Base-by-base conservation (phyloP, 192 early-diverging fungal genomes). In the Oehlia diaphana region DNA sequence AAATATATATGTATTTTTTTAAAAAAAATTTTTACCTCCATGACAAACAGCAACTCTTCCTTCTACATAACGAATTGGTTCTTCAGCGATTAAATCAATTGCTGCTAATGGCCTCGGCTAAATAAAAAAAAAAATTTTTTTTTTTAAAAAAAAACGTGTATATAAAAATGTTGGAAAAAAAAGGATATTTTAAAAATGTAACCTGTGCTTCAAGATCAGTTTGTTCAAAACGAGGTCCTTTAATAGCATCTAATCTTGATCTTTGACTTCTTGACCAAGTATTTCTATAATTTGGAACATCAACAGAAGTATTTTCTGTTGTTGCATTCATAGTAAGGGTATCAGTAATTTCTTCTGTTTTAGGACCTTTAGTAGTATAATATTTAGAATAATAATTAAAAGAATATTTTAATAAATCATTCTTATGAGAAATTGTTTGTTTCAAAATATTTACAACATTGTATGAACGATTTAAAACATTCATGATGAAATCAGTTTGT, bases 41-140 rank as follows among this genome's bases (percentile, higher is more conserved):
- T 98, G 91, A 81, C 97, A 98, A 80, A 89, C 87, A 49, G 92
- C 94, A 79, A 90, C 82, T 26, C 95, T 92, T 44, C 87, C 86
- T 26, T 92, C 86, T 23, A 97, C 92, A 80, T 91, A 84, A 74
- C 87, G 93, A 74, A 98, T 87, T 23, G 96, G 95, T 75, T 96
- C 95, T 82, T 95, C 91, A 44, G 91, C 89, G 84, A 98, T 95
- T 68, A 98, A 90, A 74, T 97, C 96, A 68, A 95, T 92, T 74
- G 97, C 97, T 47, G 97, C 93, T 83, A 92, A 86, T 16, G 96
- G 95, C 63, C 94, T 92, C 42, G 97, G 96, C 92, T 95, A 83
- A 13, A 31, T 19, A 21, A 44, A 9, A 84, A 12, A 28, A 31
- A 9, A 58, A 61, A 81, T 16, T 13, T 64, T 35, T 6, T 12